Percentiles rank a stretch among this genome's conserved stretches.
These are phyloP conservation scores for Puccinia hordei DNA, from an alignment of 1,284 basidiomycete genomes.

Conservation along the genomic window DNA sequence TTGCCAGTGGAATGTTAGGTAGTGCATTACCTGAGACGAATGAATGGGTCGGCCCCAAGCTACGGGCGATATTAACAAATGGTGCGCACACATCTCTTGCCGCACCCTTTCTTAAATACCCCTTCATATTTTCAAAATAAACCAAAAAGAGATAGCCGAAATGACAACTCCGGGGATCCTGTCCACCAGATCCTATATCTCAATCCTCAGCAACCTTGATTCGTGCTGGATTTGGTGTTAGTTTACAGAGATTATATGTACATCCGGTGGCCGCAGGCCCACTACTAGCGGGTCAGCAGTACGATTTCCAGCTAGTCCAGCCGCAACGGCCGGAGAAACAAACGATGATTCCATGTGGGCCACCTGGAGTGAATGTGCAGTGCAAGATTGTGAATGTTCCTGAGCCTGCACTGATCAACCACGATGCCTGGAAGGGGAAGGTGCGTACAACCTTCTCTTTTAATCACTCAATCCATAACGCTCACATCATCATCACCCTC, in stretches of 20 bases:
- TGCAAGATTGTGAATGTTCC: constrained; percentile 36
- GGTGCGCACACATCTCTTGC: neutral
- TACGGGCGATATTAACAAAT: constrained; percentile 30
- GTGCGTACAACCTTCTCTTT: neutral
- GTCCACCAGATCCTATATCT: constrained; percentile 10
- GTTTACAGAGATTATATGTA: constrained; percentile 22
- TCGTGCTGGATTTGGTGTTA: constrained; percentile 14
- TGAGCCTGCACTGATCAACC: constrained; percentile 25
- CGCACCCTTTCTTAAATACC: neutral
- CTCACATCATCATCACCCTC: neutral
- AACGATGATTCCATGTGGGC: constrained; percentile 10
- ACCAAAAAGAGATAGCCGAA: neutral
- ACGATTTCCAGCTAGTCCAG: constrained; percentile 28
- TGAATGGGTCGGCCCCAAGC: constrained; percentile 24
- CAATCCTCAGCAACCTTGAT: constrained; percentile 19
- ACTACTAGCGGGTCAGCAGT: neutral
- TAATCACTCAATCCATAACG: neutral
- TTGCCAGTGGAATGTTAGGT: constrained; percentile 1
- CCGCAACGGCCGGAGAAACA: neutral
- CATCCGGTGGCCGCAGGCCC: constrained; percentile 33
- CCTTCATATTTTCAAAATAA: neutral
- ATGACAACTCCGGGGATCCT: neutral
- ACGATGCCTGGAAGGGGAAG: constrained; percentile 39
- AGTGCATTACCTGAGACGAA: neutral
- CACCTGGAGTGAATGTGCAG: constrained; percentile 34